A percentile compares a stretch with the other conserved stretches of the same genome.
These are phyloP conservation scores for Silene conica DNA, from an alignment of 148 eudicot genomes.

Conservation along the genomic window DNA sequence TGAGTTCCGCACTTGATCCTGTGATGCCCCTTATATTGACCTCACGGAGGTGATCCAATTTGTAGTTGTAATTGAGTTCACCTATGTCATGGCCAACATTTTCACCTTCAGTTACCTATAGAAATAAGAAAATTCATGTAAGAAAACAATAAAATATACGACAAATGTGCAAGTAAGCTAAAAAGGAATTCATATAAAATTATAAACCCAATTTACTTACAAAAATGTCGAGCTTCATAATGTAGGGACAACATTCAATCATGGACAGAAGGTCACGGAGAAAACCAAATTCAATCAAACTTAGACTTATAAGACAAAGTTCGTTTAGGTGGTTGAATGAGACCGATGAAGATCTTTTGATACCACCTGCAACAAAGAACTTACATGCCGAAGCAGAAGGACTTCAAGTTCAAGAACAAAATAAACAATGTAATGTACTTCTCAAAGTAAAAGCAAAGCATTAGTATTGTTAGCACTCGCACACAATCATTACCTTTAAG, in stretches of 20 bases:
- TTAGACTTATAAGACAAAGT: neutral
- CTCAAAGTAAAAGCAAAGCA: too few relatives aligned
- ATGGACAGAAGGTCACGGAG: neutral
- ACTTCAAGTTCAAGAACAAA: neutral
- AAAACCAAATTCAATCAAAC: neutral
- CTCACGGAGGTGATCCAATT: neutral
- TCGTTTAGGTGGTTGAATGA: neutral
- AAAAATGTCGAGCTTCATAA: neutral
- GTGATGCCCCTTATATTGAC: neutral
- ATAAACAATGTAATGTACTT: neutral
- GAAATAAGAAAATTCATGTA: neutral
- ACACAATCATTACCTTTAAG: too few relatives aligned
- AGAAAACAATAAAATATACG: neutral
- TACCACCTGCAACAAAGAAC: conserved; percentile 7
- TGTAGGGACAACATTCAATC: neutral
- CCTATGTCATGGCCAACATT: neutral
- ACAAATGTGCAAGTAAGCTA: neutral
- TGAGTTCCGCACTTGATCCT: conserved; percentile 17
- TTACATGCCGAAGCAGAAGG: neutral
- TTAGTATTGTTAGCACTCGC: too few relatives aligned
- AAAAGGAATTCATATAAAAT: neutral
- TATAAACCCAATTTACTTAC: neutral
- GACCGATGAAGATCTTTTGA: neutral
- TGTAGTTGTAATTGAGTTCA: neutral
- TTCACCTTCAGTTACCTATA: neutral